Base-by-base conservation (phyloP, 257 asterid species). In the Lantana camara region DNA sequence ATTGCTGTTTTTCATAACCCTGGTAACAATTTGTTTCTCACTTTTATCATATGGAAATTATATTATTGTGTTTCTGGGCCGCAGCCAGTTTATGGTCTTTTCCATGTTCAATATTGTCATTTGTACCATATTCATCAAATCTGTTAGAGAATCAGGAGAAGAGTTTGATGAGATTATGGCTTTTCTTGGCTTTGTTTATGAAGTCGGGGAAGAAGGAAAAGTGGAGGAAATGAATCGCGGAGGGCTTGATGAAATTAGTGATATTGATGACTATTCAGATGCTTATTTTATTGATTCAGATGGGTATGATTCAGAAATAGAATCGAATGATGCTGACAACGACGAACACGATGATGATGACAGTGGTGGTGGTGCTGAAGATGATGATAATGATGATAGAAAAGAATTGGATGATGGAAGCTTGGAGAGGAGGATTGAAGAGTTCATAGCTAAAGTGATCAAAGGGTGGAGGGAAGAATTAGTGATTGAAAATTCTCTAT, bases 391-490 rank as follows among this genome's bases (percentile, higher is more conserved):
- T 32, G 45, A 57, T 0, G 32, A 48, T 4, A 41, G 42, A 24
- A 4, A 60, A 1, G 55, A 42, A 40, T 5, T 20, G 0, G 0
- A 46, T 15, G 55, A 60, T 8, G 77, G 70, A 17, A 34, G 41
- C 66, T 45, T 73, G 63, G 59, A 73, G 23, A 71, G 56, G 14
- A 66, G 77, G 52, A 53, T 50, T 57, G 83, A 78, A 52, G 77
- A 66, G 22, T 78, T 78, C 56, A 77, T 77, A 46, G 76, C 66
- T 14, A 70, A 70, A 67, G 61, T 63, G 20, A 66, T 66, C 8
- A 57, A 6, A 4, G 57, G 74, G 14, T 77, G 83, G 83, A 69
- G 63, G 22, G 68, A 70, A 60, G 83, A 77, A 60, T 38, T 24
- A 14, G 27, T 66, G 68, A 60, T 46, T 64, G 82, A 77, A 7